phyloP scores from a whole-genome alignment of 2,329 filamentous ascomycete genomes.

The Mycocentrospora acerina region DNA sequence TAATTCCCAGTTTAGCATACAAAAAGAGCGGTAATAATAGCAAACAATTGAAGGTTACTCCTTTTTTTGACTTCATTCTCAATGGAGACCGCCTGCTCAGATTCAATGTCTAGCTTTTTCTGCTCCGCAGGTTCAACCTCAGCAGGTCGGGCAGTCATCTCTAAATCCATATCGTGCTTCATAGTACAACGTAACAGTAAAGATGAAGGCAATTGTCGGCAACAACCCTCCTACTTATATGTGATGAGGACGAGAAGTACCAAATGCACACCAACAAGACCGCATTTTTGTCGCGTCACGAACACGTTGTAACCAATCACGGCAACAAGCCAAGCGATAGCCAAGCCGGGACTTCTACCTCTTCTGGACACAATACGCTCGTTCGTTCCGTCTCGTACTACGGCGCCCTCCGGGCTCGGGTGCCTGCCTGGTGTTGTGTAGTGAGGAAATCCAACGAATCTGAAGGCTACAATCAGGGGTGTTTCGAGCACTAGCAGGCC shows the following conservation, averaged over 20 bases:
- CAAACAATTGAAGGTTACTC: conserved; percentile 27
- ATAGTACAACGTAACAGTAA: conserved; percentile 1
- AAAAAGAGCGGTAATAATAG: conserved; percentile 36
- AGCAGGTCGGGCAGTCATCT: conserved; percentile 9
- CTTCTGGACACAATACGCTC: neutral
- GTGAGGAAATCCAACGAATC: too few relatives aligned
- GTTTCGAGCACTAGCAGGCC: too few relatives aligned
- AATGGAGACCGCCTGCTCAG: conserved; percentile 5
- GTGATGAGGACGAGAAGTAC: too few relatives aligned
- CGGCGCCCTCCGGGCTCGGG: too few relatives aligned
- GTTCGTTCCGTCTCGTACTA: too few relatives aligned
- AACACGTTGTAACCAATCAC: conserved; percentile 4
- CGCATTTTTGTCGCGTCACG: conserved; percentile 7
- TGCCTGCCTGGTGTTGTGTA: too few relatives aligned
- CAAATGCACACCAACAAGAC: too few relatives aligned
- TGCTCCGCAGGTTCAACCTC: neutral
- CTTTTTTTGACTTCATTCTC: conserved; percentile 16
- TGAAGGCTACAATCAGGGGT: too few relatives aligned
- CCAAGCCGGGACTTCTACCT: neutral
- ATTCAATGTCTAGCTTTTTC: conserved; percentile 1
- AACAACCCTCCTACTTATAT: too few relatives aligned
- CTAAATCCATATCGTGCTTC: conserved; percentile 8
- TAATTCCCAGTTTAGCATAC: conserved; percentile 19
- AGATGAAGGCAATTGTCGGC: too few relatives aligned
- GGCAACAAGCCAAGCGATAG: neutral